Percentiles rank a stretch among this genome's conserved stretches.
Conservation (phyloP, 345 rosid genomes). For the Populus pruinosa region DNA sequence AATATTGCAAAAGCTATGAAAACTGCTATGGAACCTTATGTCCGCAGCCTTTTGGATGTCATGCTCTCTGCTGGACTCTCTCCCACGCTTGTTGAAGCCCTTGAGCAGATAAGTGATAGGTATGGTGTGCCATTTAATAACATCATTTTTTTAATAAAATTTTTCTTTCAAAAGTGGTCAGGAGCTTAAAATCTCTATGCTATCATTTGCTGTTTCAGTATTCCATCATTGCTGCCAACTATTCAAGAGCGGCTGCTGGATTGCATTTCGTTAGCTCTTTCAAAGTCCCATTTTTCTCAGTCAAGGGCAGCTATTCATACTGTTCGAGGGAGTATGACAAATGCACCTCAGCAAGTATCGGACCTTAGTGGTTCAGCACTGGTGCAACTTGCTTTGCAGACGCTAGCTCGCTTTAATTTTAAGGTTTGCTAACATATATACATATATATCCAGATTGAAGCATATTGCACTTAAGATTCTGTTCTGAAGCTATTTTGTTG, state of each 20-base stretch:
- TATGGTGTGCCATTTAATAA: constrained; percentile 19
- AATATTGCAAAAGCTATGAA: constrained; percentile 99
- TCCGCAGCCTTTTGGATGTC: constrained; percentile 75
- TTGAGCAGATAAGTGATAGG: constrained; percentile 84
- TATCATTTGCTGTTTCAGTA: constrained; percentile 50
- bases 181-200: not conserved
- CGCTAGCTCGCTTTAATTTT: constrained; percentile 89
- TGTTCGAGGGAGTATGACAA: constrained; percentile 54
- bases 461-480: constrained; percentile 7
- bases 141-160: constrained; percentile 2
- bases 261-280: constrained; percentile 78
- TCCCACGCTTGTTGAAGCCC: constrained; percentile 76
- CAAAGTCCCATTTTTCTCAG: constrained; percentile 67
- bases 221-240: constrained; percentile 78
- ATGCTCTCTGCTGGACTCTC: constrained; percentile 91
- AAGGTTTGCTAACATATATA: constrained; percentile 46
- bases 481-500: constrained; percentile 21
- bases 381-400: constrained; percentile 95
- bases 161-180: not conserved
- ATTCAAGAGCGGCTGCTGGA: constrained; percentile 85
- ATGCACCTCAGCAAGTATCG: constrained; percentile 52
- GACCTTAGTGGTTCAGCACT: constrained; percentile 67
- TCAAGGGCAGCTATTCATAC: constrained; percentile 53
- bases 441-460: not conserved
- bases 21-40: constrained; percentile 69